Conservation (phyloP, 352 stramenopile genomes). For the Globisporangium yorkense region DNA sequence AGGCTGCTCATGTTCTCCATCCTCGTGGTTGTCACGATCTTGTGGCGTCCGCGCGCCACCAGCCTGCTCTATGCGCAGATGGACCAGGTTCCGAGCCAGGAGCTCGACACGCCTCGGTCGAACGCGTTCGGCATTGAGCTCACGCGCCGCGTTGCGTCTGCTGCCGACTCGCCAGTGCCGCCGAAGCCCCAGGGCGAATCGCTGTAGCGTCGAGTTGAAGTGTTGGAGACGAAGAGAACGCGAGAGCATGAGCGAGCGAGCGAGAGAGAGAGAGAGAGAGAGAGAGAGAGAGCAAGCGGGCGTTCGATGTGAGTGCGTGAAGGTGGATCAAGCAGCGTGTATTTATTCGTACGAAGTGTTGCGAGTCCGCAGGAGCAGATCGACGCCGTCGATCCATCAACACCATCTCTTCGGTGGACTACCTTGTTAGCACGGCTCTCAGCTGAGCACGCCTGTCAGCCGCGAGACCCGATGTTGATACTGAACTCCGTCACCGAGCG, state of each 20-base stretch:
- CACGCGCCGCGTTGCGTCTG: slow-evolving; percentile 50
- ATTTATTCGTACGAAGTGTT: neutral
- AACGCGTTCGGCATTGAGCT: slow-evolving; percentile 46
- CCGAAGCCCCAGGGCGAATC: slow-evolving; percentile 4
- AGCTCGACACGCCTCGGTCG: slow-evolving; percentile 43
- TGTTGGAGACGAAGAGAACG: neutral
- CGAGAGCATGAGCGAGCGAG: neutral
- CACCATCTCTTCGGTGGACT: no score
- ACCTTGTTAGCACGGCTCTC: no score
- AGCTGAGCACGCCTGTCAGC: no score
- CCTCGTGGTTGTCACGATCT: slow-evolving; percentile 55
- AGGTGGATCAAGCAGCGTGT: neutral
- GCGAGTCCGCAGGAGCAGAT: neutral
- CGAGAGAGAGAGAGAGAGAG: neutral
- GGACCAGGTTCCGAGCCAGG: slow-evolving; percentile 71
- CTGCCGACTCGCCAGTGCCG: slow-evolving; percentile 27
- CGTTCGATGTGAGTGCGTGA: no score
- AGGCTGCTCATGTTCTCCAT: slow-evolving; percentile 65
- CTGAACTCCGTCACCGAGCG: no score
- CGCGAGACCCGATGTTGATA: no score
- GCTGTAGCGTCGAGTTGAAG: slow-evolving; percentile 2
- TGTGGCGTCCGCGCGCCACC: slow-evolving; percentile 70
- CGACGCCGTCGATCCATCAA: neutral
- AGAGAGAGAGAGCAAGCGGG: neutral
- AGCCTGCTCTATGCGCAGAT: slow-evolving; percentile 68